These are phyloP conservation scores for Scolecobasidium constrictum DNA, from an alignment of 2,329 filamentous ascomycete species.

Conservation along the genomic window DNA sequence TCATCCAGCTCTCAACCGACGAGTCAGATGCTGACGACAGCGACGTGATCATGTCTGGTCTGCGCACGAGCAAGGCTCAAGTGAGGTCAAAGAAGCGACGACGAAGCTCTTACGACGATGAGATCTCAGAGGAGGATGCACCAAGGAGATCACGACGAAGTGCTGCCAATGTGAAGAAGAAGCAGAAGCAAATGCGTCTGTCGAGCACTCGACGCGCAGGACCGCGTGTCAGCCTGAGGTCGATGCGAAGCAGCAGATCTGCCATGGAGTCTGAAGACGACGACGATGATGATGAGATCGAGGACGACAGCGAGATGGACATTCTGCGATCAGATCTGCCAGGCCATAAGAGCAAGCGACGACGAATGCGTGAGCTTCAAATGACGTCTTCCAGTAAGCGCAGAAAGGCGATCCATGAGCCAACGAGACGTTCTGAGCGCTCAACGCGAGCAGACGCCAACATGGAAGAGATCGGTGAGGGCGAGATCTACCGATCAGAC, in stretches of 20 bases:
- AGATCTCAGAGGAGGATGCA: conserved; percentile 1
- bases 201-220: background rate
- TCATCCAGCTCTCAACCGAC: background rate
- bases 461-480: conserved; percentile 47
- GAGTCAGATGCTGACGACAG: conserved; percentile 3
- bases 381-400: background rate
- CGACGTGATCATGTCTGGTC: background rate
- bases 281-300: background rate
- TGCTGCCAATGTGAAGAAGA: conserved; percentile 28
- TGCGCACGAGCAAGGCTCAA: background rate
- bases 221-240: background rate
- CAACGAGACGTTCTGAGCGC: conserved; percentile 33
- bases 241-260: background rate
- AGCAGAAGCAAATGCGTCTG: conserved; percentile 14
- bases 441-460: conserved; percentile 33
- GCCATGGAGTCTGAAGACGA: background rate
- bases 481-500: conserved; percentile 43
- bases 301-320: background rate
- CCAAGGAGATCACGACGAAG: conserved; percentile 25
- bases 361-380: background rate
- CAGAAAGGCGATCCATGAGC: conserved; percentile 15
- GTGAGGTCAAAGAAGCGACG: background rate
- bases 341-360: conserved; percentile 27
- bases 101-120: background rate
- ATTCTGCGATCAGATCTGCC: conserved; percentile 30